A percentile compares a stretch with the other conserved stretches of the same genome.
phyloP scores from a whole-genome alignment of 2,329 filamentous ascomycete species.

The Sporothrix variecibatus region DNA sequence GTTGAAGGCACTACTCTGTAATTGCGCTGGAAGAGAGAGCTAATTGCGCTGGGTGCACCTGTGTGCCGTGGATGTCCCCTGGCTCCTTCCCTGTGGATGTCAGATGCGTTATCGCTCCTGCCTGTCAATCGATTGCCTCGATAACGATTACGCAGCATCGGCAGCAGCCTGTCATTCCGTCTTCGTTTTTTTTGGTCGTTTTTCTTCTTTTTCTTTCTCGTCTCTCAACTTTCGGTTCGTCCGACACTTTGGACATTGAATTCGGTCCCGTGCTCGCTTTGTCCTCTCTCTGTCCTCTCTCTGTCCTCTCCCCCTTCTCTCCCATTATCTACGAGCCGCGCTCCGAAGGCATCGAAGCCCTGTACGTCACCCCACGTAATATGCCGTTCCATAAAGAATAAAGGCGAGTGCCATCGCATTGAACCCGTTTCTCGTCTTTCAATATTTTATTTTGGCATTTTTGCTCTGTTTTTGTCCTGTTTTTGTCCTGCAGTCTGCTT shows the following conservation, averaged over 20 bases:
- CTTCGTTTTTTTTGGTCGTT: too few species aligned
- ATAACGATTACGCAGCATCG: constrained; percentile 21
- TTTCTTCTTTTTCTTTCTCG: not conserved
- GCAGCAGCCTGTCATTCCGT: constrained; percentile 13
- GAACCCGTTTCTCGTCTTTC: not conserved
- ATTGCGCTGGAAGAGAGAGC: too few species aligned
- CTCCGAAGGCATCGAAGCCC: constrained; percentile 24
- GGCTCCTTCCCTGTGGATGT: too few species aligned
- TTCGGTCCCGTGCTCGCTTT: not conserved
- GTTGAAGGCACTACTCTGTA: too few species aligned
- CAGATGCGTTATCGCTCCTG: too few species aligned
- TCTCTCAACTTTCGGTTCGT: not conserved
- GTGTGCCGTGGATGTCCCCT: too few species aligned
- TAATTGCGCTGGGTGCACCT: too few species aligned
- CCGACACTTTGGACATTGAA: not conserved
- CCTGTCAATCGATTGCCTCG: not conserved
- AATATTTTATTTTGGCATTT: not conserved
- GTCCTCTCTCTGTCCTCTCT: not conserved
- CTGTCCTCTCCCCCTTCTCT: not conserved
- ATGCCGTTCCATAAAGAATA: not conserved
- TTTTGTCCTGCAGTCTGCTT: not conserved
- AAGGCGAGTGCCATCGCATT: not conserved
- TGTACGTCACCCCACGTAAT: constrained; percentile 27
- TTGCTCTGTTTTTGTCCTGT: not conserved
- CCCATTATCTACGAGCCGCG: not conserved